Percentiles rank a stretch among this genome's conserved stretches.
Evolutionary conservation across 2,329 filamentous ascomycete genomes (phyloP).

Genomic region (Colletotrichum sp.): DNA sequence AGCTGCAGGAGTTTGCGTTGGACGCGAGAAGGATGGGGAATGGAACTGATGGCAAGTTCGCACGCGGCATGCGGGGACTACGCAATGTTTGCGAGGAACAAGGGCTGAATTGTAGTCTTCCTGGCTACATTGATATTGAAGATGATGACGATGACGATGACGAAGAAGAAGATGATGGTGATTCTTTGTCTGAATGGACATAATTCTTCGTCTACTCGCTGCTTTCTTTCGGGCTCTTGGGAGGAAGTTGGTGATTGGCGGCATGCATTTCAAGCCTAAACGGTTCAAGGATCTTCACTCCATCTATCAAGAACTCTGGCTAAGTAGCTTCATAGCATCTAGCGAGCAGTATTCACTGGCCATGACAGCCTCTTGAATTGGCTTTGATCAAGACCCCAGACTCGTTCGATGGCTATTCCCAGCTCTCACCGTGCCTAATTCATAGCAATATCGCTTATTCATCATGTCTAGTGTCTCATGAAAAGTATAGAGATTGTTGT

Average conservation of each 20-base stretch:
- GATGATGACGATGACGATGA: background rate
- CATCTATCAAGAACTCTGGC: background rate
- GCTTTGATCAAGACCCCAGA: background rate
- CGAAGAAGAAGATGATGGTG: background rate
- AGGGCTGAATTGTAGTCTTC: background rate
- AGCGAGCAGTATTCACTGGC: background rate
- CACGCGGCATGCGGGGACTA: background rate
- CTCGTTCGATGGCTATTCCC: too few species aligned
- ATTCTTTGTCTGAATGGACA: background rate
- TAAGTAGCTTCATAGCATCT: background rate
- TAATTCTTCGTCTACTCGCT: background rate
- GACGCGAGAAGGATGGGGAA: background rate
- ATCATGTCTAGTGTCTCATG: too few species aligned
- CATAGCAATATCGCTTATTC: too few species aligned
- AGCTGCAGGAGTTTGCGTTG: background rate
- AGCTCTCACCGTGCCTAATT: too few species aligned
- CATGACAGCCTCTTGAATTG: background rate
- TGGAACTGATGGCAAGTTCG: background rate
- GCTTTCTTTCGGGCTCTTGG: background rate
- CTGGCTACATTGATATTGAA: background rate
- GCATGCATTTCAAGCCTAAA: background rate
- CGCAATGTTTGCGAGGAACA: background rate
- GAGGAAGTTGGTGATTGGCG: background rate
- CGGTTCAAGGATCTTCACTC: background rate
- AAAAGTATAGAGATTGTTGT: too few species aligned